Evolutionary conservation across 1,139 yeast genomes (phyloP).

Genomic region (Protomyces inundatus): DNA sequence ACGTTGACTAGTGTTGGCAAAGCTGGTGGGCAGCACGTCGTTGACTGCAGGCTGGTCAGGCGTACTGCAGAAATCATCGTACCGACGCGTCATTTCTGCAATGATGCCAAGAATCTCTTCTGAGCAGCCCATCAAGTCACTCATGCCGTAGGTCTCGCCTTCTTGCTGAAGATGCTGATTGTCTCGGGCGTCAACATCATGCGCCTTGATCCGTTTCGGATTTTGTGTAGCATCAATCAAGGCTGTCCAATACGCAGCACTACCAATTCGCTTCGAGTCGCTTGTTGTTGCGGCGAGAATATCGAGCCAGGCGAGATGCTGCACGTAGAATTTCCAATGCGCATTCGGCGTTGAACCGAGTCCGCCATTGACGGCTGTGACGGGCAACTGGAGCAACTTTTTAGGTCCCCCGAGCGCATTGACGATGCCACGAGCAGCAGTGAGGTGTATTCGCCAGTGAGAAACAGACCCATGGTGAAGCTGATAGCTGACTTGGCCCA

Average conservation of each 20-base stretch:
- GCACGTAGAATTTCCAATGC: slow-evolving; percentile 7
- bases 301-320: slow-evolving; percentile 24
- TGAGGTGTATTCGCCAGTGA: slow-evolving; percentile 18
- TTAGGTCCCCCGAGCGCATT: slow-evolving; percentile 20
- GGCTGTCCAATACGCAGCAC: slow-evolving; percentile 19
- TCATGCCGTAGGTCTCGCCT: slow-evolving; percentile 5
- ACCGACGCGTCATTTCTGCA: slow-evolving; percentile 22
- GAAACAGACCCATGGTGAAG: slow-evolving; percentile 15
- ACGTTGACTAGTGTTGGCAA: not conserved
- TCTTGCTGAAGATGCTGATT: too few species aligned
- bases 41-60: not conserved
- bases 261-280: slow-evolving; percentile 6
- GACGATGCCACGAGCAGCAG: slow-evolving; percentile 18
- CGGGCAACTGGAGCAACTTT: not conserved
- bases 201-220: not conserved
- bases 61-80: slow-evolving; percentile 4
- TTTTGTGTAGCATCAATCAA: slow-evolving; percentile 3
- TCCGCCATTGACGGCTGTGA: not conserved
- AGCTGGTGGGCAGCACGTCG: not conserved
- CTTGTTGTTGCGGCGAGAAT: slow-evolving; percentile 18
- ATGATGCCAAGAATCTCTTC: slow-evolving; percentile 6
- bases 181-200: not conserved
- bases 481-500: slow-evolving; percentile 19
- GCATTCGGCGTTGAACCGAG: not conserved
- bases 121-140: slow-evolving; percentile 21